A percentile compares a stretch with the other conserved stretches of the same genome.
phyloP scores from a whole-genome alignment of 2,329 filamentous ascomycete species.

The Pseudogymnoascus sp. region DNA sequence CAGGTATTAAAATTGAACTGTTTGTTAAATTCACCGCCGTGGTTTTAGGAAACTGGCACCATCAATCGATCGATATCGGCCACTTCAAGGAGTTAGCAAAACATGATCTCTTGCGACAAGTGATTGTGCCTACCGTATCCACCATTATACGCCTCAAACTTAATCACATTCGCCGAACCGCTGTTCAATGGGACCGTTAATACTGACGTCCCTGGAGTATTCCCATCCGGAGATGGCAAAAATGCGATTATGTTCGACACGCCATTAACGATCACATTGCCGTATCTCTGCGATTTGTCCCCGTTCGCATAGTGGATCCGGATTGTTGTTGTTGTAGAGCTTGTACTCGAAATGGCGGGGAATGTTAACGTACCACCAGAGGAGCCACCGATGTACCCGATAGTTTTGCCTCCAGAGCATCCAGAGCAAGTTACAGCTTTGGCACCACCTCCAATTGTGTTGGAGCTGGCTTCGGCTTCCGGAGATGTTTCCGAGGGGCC shows the following conservation, averaged over 20 bases:
- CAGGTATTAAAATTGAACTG: background rate
- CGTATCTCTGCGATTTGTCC: constrained; percentile 44
- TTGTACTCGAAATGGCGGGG: constrained; percentile 36
- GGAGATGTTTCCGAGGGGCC: constrained; percentile 40
- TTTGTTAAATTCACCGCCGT: background rate
- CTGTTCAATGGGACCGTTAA: constrained; percentile 41
- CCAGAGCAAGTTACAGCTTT: constrained; percentile 39
- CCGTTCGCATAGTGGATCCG: constrained; percentile 50
- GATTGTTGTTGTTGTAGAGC: constrained; percentile 42
- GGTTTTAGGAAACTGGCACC: constrained; percentile 38
- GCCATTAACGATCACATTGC: constrained; percentile 50
- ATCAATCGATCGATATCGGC: constrained; percentile 48
- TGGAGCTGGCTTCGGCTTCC: constrained; percentile 42
- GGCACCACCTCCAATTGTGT: constrained; percentile 39
- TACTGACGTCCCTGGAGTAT: constrained; percentile 38
- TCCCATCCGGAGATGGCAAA: constrained; percentile 39
- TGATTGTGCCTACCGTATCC: constrained; percentile 32
- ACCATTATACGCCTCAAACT: constrained; percentile 35
- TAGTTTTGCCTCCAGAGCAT: constrained; percentile 43
- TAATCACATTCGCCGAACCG: constrained; percentile 41
- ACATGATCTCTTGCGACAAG: background rate
- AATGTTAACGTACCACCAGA: constrained; percentile 42
- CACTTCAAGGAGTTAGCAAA: constrained; percentile 26
- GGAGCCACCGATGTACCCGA: constrained; percentile 49
- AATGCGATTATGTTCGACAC: constrained; percentile 45